Evolutionary conservation across 1,284 basidiomycete genomes (phyloP).

Genomic region (Rhodofomes roseus): DNA sequence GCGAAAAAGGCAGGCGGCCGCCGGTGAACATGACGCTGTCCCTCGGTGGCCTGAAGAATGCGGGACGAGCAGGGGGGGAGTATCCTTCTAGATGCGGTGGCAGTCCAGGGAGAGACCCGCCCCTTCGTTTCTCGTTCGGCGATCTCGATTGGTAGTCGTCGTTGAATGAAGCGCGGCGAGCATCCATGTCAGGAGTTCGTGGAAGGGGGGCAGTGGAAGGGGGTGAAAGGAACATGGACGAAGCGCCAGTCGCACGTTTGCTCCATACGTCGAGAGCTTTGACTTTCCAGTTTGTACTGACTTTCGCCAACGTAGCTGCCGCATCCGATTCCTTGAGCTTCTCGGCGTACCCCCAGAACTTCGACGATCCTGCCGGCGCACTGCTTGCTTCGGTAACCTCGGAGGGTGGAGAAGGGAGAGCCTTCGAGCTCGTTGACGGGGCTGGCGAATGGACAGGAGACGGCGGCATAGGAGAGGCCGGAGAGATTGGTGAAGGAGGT

Average conservation of each 20-base stretch:
- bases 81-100: slow-evolving; percentile 36
- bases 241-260: slow-evolving; percentile 18
- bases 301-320: slow-evolving; percentile 64
- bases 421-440: slow-evolving; percentile 9
- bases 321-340: slow-evolving; percentile 71
- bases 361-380: slow-evolving; percentile 22
- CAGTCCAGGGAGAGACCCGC: slow-evolving; percentile 41
- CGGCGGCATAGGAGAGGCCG: slow-evolving; percentile 29
- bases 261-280: slow-evolving; percentile 42
- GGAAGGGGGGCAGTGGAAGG: slow-evolving; percentile 10
- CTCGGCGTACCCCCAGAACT: slow-evolving; percentile 66
- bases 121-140: slow-evolving; percentile 21
- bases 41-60: slow-evolving; percentile 53
- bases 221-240: slow-evolving; percentile 12
- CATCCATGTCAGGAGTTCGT: slow-evolving; percentile 11
- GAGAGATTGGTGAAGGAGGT: slow-evolving; percentile 37
- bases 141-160: slow-evolving; percentile 8
- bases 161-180: slow-evolving; percentile 18
- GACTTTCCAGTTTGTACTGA: slow-evolving; percentile 70
- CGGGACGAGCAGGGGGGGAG: slow-evolving; percentile 54
- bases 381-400: slow-evolving; percentile 14
- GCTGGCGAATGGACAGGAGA: slow-evolving; percentile 19
- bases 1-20: slow-evolving; percentile 31
- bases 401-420: slow-evolving; percentile 8
- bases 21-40: slow-evolving; percentile 46